A percentile compares a stretch with the other conserved stretches of the same genome.
Evolutionary conservation across 139 green algal species (phyloP).

Genomic region (Haematococcus sp.): DNA sequence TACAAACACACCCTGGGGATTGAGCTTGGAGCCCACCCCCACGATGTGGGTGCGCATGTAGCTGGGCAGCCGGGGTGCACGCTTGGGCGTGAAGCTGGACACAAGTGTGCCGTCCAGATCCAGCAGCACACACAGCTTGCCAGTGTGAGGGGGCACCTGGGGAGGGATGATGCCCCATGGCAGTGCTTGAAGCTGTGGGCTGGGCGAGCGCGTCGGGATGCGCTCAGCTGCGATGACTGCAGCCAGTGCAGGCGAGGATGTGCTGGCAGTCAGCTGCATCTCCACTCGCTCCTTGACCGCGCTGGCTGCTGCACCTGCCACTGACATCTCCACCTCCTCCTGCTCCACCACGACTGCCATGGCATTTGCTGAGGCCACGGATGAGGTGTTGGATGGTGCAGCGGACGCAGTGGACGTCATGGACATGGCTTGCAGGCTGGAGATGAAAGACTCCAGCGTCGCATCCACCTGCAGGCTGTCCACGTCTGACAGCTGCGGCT

Average conservation of each 20-base stretch:
- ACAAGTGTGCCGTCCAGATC: constrained; percentile 89
- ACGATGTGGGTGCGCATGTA: constrained; percentile 66
- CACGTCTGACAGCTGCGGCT: constrained; percentile 70
- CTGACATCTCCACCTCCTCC: no score
- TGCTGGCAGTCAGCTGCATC: no score
- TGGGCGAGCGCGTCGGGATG: no score
- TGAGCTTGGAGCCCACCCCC: constrained; percentile 65
- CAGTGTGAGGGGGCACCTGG: constrained; percentile 25
- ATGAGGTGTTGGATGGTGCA: background rate
- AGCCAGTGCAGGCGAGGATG: no score
- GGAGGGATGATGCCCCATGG: constrained; percentile 41
- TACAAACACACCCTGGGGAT: constrained; percentile 75
- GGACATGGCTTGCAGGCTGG: background rate
- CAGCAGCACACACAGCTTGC: constrained; percentile 76
- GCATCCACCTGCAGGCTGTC: constrained; percentile 36
- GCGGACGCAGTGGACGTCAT: background rate
- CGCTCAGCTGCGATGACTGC: no score
- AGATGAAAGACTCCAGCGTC: background rate
- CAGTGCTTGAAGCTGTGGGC: no score
- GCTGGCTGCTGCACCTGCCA: no score
- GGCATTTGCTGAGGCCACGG: background rate
- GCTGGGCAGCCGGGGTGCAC: constrained; percentile 60
- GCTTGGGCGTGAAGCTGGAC: constrained; percentile 70
- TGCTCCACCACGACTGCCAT: no score
- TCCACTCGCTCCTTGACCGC: no score